Evolutionary conservation across 1,284 basidiomycete genomes (phyloP), one percentile per base, ranked within the genome.

Genomic region (Sparassis latifolia): DNA sequence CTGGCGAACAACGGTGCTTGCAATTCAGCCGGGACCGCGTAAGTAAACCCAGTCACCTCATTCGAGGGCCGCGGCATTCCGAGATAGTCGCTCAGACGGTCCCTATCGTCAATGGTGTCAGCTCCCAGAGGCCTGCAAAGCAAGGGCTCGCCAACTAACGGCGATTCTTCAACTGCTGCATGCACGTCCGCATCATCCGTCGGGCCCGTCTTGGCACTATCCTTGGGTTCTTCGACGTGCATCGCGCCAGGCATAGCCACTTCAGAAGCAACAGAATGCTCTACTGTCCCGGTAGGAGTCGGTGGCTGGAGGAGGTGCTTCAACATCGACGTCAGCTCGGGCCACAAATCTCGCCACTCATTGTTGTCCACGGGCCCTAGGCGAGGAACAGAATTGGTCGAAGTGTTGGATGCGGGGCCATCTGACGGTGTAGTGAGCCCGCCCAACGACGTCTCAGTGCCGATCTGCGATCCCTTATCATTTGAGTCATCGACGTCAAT

Each of bases 1-100:
- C 66, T 68, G 2, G 86, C 85, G 48, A 71, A 70, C 51, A 84
- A 60, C 33, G 58, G 48, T 12, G 53, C 52, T 20, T 32, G 30
- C 0, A 35, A 39, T 10, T 42, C 32, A 12, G 51, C 28, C 6
- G 48, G 42, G 12, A 37, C 41, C 20, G 42, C 43, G 2, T 54
- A 47, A 1, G 50, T 37, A 20, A 49, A 27, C 32, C 33, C 31
- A 42, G 9, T 28, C 10, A 6, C 10, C 20, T 33, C 29, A 31
- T 32, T 31, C 27, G 41, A 31, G 6, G 31, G 30, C 4, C 41
- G 44, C 27, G 31, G 31, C 2, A 41, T 37, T 43, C 27, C 40
- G 45, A 47, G 44, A 33, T 45, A 49, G 33, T 46, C 51, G 33
- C 44, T 44, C 12, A 49, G 20, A 12, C 45, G 29, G 28, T 28